Evolutionary conservation across 1,284 basidiomycete genomes (phyloP).

Genomic region (Wolfiporia cocos): DNA sequence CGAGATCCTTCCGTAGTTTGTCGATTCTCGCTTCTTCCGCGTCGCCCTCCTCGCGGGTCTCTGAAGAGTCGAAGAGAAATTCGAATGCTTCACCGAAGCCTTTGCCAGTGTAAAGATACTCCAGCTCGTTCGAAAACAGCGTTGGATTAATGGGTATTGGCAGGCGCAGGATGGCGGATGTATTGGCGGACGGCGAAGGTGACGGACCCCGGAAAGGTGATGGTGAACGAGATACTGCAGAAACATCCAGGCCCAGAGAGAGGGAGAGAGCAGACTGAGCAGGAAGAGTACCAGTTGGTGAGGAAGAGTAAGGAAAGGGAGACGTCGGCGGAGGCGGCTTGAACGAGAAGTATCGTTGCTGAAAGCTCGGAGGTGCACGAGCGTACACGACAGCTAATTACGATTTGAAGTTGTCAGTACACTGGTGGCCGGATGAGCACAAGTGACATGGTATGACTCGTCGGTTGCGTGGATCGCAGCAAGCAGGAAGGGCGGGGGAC

Average conservation of each 20-base stretch:
- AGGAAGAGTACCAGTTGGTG: constrained; percentile 43
- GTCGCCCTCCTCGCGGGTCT: constrained; percentile 44
- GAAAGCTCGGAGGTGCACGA: constrained; percentile 83
- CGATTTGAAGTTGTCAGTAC: no score
- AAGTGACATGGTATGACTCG: no score
- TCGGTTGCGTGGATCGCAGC: no score
- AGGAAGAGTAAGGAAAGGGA: constrained; percentile 50
- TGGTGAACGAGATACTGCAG: constrained; percentile 44
- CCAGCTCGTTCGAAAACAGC: constrained; percentile 81
- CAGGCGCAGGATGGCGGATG: constrained; percentile 44
- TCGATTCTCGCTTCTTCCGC: constrained; percentile 73
- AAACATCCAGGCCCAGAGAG: constrained; percentile 40
- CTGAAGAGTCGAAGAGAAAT: constrained; percentile 77
- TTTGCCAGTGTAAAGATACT: constrained; percentile 86
- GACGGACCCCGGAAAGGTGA: constrained; percentile 46
- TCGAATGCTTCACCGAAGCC: constrained; percentile 86
- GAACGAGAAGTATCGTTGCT: constrained; percentile 79
- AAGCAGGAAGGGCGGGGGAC: no score
- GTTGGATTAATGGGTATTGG: constrained; percentile 66
- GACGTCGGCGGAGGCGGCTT: constrained; percentile 50
- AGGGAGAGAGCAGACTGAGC: constrained; percentile 61
- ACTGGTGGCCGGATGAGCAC: no score
- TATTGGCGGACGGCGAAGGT: constrained; percentile 37
- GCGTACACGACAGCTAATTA: constrained; percentile 89
- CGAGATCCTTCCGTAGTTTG: constrained; percentile 85